Evolutionary conservation across 805 yeast genomes (phyloP).

Genomic region (Kluyveromyces lactis): DNA sequence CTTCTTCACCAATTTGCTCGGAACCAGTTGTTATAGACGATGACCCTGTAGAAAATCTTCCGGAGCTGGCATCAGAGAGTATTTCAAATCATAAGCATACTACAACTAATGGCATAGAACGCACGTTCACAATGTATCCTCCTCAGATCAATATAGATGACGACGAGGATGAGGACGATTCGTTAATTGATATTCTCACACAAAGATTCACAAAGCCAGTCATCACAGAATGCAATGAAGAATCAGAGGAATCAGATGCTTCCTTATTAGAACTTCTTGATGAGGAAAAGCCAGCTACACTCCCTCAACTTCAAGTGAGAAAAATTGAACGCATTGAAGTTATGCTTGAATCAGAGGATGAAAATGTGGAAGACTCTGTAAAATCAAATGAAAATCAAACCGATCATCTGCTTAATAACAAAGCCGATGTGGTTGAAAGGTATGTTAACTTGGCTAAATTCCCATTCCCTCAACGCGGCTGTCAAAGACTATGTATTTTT

Average conservation of each 20-base stretch:
- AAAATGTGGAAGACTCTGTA: neutral
- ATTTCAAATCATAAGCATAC: neutral
- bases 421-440: neutral
- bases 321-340: neutral
- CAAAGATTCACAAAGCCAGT: constrained; percentile 13
- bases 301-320: neutral
- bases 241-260: neutral
- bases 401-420: neutral
- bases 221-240: neutral
- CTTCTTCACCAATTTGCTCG: constrained; percentile 1
- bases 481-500: constrained; percentile 29
- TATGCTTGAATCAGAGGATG: neutral
- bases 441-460: constrained; percentile 29
- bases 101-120: neutral
- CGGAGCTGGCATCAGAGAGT: neutral
- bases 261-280: constrained; percentile 2
- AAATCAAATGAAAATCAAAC: neutral
- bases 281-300: neutral
- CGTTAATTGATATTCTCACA: constrained; percentile 20
- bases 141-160: neutral
- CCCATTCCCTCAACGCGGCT: constrained; percentile 38
- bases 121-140: neutral
- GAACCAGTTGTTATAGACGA: neutral
- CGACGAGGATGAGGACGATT: constrained; percentile 18
- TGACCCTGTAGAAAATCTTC: neutral